Evolutionary conservation across 306 rosid genomes (phyloP), one percentile per base, ranked within the genome.

Genomic region (Trifolium dubium): DNA sequence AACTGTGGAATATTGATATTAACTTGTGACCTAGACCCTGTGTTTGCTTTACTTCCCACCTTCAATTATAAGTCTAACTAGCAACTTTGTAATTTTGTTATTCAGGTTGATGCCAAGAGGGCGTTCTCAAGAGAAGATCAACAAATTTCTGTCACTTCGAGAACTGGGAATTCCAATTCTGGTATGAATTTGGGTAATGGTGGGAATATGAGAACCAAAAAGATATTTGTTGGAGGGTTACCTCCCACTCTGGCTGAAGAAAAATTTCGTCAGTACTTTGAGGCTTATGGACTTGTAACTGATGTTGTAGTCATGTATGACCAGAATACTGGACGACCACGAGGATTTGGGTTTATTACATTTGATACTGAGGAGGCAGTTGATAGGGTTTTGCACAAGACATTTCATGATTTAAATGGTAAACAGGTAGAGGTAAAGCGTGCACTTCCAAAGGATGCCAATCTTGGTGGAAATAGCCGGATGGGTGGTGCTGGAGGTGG

Each of bases 371-470:
- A 95, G 79, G 99, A 95, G 15, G 92, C 99, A 9, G 99, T 95
- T 78, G 99, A 95, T 77, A 90, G 93, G 83, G 99, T 95, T 74
- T 85, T 95, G 84, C 93, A 92, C 82, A 95, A 95, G 83, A 83
- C 96, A 63, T 95, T 90, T 80, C 99, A 95, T 81, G 99, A 95
- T 80, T 84, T 95, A 80, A 85, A 83, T 83, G 99, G 99, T 74
- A 95, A 95, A 83, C 99, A 95, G 68, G 99, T 95, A 64, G 99
- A 95, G 79, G 99, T 95, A 65, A 95, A 95, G 89, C 93, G 98
- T 62, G 99, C 99, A 34, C 99, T 95, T 83, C 99, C 99, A 8
- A 95, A 95, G 83, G 99, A 95, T 82, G 90, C 98, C 40, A 95
- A 95, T 79, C 97, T 97, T 28, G 93, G 99, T 77, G 85, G 93